These are phyloP conservation scores for Hypoxylon lienhwacheense DNA, from an alignment of 495 filamentous ascomycete species.

Conservation along the genomic window DNA sequence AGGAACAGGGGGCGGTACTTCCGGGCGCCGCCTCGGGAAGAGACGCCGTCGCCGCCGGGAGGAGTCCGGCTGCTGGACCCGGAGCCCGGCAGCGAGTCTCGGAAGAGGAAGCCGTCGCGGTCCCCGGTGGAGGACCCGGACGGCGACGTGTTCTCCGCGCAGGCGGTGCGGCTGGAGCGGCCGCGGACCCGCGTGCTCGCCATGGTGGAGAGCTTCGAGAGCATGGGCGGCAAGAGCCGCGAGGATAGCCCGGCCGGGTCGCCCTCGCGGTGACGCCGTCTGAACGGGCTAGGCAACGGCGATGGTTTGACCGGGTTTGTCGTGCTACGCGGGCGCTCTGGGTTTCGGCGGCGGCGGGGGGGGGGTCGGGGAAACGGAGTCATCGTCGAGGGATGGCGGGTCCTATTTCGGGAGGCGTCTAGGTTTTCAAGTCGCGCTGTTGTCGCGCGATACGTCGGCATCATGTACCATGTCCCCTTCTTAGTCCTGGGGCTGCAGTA, in stretches of 20 bases:
- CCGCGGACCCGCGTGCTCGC: constrained; percentile 46
- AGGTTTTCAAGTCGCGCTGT: constrained; percentile 12
- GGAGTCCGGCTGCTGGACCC: constrained; percentile 12
- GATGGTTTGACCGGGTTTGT: too few species aligned
- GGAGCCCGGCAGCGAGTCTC: constrained; percentile 24
- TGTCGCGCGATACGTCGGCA: too few species aligned
- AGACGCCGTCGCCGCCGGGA: background rate
- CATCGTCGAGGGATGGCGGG: constrained; percentile 4
- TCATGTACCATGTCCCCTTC: background rate
- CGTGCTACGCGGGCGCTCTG: too few species aligned
- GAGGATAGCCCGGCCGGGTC: constrained; percentile 40
- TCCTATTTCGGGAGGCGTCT: constrained; percentile 5
- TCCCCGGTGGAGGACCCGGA: constrained; percentile 27
- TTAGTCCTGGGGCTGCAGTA: background rate
- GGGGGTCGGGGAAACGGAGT: background rate
- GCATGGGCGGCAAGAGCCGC: constrained; percentile 26
- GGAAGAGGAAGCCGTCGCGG: constrained; percentile 25
- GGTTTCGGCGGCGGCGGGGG: background rate
- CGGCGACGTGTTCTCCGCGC: constrained; percentile 31
- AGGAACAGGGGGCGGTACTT: background rate
- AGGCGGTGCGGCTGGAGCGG: constrained; percentile 38
- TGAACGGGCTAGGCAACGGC: background rate
- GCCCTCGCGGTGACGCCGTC: constrained; percentile 20
- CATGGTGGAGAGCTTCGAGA: constrained; percentile 53
- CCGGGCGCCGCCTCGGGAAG: background rate